Evolutionary conservation across 441 rosid species (phyloP), one percentile per base, ranked within the genome.

Genomic region (Erodium texanum): DNA sequence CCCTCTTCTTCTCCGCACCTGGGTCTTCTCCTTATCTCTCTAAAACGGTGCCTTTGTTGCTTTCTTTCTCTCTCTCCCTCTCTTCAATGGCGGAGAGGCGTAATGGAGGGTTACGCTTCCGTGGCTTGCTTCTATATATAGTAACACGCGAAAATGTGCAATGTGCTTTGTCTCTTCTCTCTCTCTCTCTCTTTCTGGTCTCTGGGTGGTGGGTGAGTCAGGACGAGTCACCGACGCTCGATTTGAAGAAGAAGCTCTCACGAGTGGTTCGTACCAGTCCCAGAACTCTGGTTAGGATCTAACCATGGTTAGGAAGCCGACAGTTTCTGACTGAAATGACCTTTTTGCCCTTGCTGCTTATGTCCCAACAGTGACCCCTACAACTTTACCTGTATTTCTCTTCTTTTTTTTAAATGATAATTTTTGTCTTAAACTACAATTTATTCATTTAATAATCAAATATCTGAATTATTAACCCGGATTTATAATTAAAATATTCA

Each of bases 151-250:
- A 56, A 56, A 56, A 19, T 56, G 62, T 8, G 62, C 7, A 56
- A 19, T 19, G 62, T 56, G 50, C 50, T 34, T 12, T 43, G 16
- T 43, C 50, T 41, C 50, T 41, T 41, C 50, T 41, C 50, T 41
- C 50, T 41, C 50, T 41, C 50, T 41, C 50, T 12, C 50, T 43
- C 50, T 12, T 15, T 43, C 50, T 43, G 50, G 50, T 43, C 50
- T 14, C 50, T 14, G 15, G 50, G 50, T 43, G 50, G 24, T 56
- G 62, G 23, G 62, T 56, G 62, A 56, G 24, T 56, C 62, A 22
- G 62, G 62, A 56, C 62, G 62, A 56, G 62, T 56, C 62, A 56
- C 62, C 62, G 62, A 56, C 62, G 62, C 62, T 56, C 62, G 24
- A 56, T 19, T 56, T 56, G 24, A 56, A 20, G 62, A 56, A 22